Conservation (phyloP, 257 asterid species). For the Gardenia jasminoides region DNA sequence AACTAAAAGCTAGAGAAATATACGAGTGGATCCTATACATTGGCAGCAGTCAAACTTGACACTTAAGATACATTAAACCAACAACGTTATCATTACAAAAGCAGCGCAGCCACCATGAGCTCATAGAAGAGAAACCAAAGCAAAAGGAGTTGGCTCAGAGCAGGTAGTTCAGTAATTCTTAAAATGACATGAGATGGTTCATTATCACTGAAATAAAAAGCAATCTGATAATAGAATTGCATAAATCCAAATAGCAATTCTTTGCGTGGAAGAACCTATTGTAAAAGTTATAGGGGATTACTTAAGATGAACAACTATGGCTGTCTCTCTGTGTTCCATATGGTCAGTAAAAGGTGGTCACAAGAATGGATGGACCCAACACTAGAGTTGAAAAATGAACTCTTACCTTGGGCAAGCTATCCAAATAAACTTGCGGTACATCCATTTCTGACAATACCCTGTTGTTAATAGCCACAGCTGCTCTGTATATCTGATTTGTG, state of each 20-base stretch:
- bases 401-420: slow-evolving; percentile 76
- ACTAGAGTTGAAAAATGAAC: not conserved
- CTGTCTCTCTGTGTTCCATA: not conserved
- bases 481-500: slow-evolving; percentile 75
- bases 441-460: slow-evolving; percentile 75
- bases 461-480: slow-evolving; percentile 77
- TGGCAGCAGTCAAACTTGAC: not conserved
- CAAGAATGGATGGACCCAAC: not conserved
- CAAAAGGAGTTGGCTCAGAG: no score
- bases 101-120: not conserved
- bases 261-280: no score
- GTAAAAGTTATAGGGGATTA: no score
- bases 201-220: no score
- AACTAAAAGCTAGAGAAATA: not conserved
- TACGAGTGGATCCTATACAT: not conserved
- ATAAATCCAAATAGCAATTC: no score
- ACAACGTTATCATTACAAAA: not conserved
- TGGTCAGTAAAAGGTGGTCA: not conserved
- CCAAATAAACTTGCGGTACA: slow-evolving; percentile 70
- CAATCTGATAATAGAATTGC: no score
- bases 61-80: not conserved
- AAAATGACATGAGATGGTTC: no score
- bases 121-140: no score
- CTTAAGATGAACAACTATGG: not conserved
- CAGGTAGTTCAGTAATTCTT: no score